Percentiles rank a stretch among this genome's conserved stretches.
These are phyloP conservation scores for Solidago caesia DNA, from an alignment of 129 eudicot species.

Conservation along the genomic window DNA sequence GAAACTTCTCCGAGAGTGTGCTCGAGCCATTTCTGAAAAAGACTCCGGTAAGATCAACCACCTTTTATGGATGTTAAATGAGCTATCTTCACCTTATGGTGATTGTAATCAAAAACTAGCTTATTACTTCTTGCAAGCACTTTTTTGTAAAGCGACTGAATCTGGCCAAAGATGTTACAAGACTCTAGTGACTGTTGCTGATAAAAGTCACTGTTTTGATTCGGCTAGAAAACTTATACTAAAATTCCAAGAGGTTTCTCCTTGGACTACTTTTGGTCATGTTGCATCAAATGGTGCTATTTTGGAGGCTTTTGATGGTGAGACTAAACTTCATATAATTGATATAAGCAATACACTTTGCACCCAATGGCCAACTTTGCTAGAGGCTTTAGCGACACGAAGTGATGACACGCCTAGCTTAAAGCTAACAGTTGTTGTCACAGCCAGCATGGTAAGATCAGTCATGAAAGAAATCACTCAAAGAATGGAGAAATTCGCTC, in stretches of 20 bases:
- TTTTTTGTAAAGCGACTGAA: constrained; percentile 70
- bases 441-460: constrained; percentile 38
- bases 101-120: constrained; percentile 86
- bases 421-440: constrained; percentile 69
- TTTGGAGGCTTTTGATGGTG: constrained; percentile 80
- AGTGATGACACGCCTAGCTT: constrained; percentile 71
- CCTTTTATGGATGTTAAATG: constrained; percentile 81
- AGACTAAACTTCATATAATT: constrained; percentile 70
- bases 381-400: constrained; percentile 79
- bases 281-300: constrained; percentile 93
- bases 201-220: constrained; percentile 69
- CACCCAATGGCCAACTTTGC: constrained; percentile 91
- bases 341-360: constrained; percentile 87
- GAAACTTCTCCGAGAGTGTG: constrained; percentile 60
- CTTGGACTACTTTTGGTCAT: constrained; percentile 95
- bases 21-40: constrained; percentile 63
- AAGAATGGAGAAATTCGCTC: constrained; percentile 86
- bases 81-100: constrained; percentile 80
- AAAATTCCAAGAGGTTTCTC: constrained; percentile 86
- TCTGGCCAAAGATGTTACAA: constrained; percentile 66
- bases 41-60: constrained; percentile 70
- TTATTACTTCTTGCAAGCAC: constrained; percentile 77
- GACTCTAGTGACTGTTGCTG: constrained; percentile 59
- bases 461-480: constrained; percentile 75
- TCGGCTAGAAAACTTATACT: constrained; percentile 58